Evolutionary conservation across 2,329 filamentous ascomycete genomes (phyloP), one percentile per base, ranked within the genome.

Genomic region (Ophiognomonia clavigignenti-juglandacearum): DNA sequence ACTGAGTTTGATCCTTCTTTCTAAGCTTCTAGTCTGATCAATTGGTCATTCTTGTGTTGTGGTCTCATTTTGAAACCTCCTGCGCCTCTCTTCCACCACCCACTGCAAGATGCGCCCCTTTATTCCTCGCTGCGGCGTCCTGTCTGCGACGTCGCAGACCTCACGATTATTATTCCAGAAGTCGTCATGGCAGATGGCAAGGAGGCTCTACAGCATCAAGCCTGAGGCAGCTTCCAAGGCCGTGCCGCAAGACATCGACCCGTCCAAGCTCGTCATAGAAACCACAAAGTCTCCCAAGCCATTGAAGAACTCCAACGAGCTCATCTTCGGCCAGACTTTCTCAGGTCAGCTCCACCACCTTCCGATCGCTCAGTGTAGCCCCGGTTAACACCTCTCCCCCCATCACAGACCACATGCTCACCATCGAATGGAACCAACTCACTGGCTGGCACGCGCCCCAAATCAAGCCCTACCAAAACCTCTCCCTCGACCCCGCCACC

Each of bases 391-490:
- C n/a, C n/a, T n/a, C 31, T 23, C 31, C 16, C 22, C 29, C 22
- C 27, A 31, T n/a, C 22, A 34, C 63, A 95, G 93, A 98, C 73
- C 93, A 97, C 72, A 97, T 98, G 92, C 83, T 97, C 61, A 84
- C 86, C 50, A 78, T 95, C 57, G 90, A 96, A 74, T 98, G 93
- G 93, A 92, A 86, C 46, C 81, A 89, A 51, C 73, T 79, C 40
- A 75, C 87, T 56, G 93, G 91, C 65, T 96, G 93, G 93, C 71
- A 85, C 35, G 70, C 83, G 13, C 88, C 92, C 48, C 77, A 81
- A 55, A 97, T 98, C 64, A 83, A 80, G 16, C 93, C 93, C 18
- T 97, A 97, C 75, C 90, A 96, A 70, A 96, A 96, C 71, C 87
- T 98, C 58, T 92, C 88, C 38, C 85, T 98, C 59, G 93, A 97